phyloP scores from a whole-genome alignment of 345 rosid species.

The Ricinus communis region DNA sequence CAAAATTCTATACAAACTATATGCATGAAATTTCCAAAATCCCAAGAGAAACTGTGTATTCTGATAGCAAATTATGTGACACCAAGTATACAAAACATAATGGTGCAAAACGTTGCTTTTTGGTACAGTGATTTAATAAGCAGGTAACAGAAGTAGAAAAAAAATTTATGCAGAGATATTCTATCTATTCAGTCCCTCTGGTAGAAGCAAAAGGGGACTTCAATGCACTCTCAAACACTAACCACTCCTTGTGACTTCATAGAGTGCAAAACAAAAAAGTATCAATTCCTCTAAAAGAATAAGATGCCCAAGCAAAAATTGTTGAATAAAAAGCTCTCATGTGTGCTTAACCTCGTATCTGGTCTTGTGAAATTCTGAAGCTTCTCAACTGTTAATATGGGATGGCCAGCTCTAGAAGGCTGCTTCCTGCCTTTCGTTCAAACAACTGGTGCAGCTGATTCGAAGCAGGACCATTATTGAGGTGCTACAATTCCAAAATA shows the following conservation, averaged over 20 bases:
- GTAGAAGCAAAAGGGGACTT: background rate
- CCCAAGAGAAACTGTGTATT: background rate
- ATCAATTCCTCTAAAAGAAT: background rate
- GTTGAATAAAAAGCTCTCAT: background rate
- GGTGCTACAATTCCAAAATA: background rate
- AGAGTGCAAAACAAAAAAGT: background rate
- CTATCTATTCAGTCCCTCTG: background rate
- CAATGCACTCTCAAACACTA: background rate
- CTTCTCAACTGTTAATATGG: slow-evolving; percentile 3
- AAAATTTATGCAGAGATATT: slow-evolving; percentile 1
- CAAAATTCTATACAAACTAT: background rate
- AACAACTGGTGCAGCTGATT: background rate
- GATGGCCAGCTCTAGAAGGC: background rate
- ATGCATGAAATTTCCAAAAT: background rate
- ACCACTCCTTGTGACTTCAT: background rate
- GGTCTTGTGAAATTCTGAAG: background rate
- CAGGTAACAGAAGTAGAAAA: background rate
- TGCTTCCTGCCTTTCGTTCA: background rate
- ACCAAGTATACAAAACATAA: slow-evolving; percentile 6
- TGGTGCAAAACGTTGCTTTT: background rate
- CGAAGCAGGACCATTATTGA: slow-evolving; percentile 7
- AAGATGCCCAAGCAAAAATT: background rate
- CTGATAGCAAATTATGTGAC: background rate
- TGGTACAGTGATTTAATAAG: slow-evolving; percentile 6
- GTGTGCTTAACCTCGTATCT: background rate